A percentile compares a stretch with the other conserved stretches of the same genome.
Evolutionary conservation across 23 red algal species (phyloP).

Genomic region (Pyropia yezoensis): DNA sequence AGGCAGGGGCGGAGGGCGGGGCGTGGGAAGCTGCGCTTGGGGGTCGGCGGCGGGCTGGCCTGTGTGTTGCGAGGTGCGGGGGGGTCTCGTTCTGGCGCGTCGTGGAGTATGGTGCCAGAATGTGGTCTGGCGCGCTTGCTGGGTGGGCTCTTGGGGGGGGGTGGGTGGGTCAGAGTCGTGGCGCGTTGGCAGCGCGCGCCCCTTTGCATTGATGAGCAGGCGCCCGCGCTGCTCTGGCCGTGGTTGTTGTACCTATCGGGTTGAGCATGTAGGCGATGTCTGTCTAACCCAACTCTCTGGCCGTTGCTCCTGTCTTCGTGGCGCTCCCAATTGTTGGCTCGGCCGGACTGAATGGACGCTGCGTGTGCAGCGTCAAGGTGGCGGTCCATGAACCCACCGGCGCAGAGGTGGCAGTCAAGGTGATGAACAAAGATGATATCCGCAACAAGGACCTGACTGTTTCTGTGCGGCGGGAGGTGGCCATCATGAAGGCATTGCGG

Average conservation of each 20-base stretch:
- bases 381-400: constrained; percentile 67
- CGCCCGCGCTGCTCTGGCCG: too few relatives aligned
- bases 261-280: not conserved
- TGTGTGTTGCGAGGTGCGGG: not conserved
- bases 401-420: constrained; percentile 38
- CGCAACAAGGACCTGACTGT: constrained; percentile 70
- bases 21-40: not conserved
- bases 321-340: not conserved
- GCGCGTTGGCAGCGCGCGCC: too few relatives aligned
- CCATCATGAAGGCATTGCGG: constrained; percentile 96
- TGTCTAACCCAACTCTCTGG: not conserved
- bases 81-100: not conserved
- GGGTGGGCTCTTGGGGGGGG: too few relatives aligned
- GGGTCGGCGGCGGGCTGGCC: not conserved
- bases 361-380: constrained; percentile 56
- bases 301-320: not conserved
- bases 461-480: constrained; percentile 81
- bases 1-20: not conserved
- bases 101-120: not conserved
- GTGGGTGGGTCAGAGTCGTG: too few relatives aligned
- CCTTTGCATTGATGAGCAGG: too few relatives aligned
- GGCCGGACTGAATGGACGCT: not conserved
- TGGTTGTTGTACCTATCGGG: too few relatives aligned
- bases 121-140: not conserved
- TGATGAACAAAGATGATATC: constrained; percentile 81